Conservation (phyloP, 2,329 filamentous ascomycete genomes). For the Fusarium equiseti region DNA sequence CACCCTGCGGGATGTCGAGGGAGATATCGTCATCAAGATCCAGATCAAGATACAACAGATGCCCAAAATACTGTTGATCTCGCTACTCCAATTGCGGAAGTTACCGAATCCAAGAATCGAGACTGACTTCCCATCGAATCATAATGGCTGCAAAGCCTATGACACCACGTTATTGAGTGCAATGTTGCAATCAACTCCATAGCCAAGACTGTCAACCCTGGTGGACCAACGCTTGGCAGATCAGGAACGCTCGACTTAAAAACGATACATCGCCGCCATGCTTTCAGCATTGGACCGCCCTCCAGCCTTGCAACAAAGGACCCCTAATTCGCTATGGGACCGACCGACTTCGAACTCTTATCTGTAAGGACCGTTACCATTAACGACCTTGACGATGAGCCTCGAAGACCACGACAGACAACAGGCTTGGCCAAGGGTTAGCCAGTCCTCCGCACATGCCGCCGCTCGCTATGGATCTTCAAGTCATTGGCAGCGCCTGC, state of each 20-base stretch:
- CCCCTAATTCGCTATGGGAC: background rate
- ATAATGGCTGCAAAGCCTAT: background rate
- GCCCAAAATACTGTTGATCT: background rate
- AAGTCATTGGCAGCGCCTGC: background rate
- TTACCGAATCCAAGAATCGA: background rate
- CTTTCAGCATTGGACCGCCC: background rate
- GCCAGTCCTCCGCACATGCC: background rate
- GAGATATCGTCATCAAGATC: background rate
- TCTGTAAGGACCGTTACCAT: background rate
- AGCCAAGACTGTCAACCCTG: background rate
- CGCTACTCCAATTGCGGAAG: background rate
- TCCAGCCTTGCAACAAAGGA: too few relatives aligned
- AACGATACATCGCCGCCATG: background rate
- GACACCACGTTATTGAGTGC: background rate
- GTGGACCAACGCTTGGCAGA: background rate
- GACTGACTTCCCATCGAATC: background rate
- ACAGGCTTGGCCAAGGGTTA: conserved; percentile 7
- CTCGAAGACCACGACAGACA: background rate
- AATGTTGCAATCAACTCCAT: background rate
- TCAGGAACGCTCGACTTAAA: background rate
- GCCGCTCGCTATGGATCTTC: background rate
- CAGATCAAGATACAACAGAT: background rate
- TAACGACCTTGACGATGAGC: background rate
- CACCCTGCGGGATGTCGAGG: background rate
- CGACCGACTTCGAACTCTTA: background rate